Evolutionary conservation across 805 yeast genomes (phyloP), one percentile per base, ranked within the genome.

Genomic region (Hemisphaericaspora nanyangensis): DNA sequence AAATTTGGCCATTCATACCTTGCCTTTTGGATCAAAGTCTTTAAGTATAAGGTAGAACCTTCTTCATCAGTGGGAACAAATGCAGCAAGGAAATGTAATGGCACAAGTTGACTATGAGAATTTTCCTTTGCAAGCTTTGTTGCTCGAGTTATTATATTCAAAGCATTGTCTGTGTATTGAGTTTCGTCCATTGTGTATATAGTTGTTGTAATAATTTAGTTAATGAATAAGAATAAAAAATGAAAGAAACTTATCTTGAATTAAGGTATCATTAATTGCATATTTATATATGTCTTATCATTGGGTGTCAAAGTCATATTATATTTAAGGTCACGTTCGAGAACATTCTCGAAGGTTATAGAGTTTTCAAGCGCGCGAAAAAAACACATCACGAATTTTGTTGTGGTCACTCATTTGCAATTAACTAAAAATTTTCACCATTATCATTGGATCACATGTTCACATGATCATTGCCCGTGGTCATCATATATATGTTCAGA

Each of bases 151-250:
- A 93, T 72, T 44, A 91, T 77, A 39, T 76, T 80, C 52, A 88
- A 77, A 31, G 97, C 98, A 61, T 93, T 85, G 61, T 93, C 98
- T 45, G 99, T 93, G 51, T 87, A 85, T 72, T 87, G 90, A 43
- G 90, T 62, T 52, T 77, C 77, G 56, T 79, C 83, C 83, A 79
- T 75, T 12, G 15, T 24, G 26, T 22, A 22, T 34, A 11, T 42
- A 16, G 31, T 29, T 17, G 31, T 29, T 10, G 5, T 16, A 10
- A 17, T 29, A 3, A 10, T 15, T 3, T 39, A 25, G 16, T 19
- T 10, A 22, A 17, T 17, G 5, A 30, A 22, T 17, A 24, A 17
- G 24, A 34, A 34, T 16, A 17, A 22, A 33, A 33, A 33, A 33
- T n/a, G 19, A n/a, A 18, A 32, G 16, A n/a, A n/a, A n/a, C n/a